Evolutionary conservation across 2,329 filamentous ascomycete genomes (phyloP), one percentile per base, ranked within the genome.

Genomic region (Epichloe hybrida): DNA sequence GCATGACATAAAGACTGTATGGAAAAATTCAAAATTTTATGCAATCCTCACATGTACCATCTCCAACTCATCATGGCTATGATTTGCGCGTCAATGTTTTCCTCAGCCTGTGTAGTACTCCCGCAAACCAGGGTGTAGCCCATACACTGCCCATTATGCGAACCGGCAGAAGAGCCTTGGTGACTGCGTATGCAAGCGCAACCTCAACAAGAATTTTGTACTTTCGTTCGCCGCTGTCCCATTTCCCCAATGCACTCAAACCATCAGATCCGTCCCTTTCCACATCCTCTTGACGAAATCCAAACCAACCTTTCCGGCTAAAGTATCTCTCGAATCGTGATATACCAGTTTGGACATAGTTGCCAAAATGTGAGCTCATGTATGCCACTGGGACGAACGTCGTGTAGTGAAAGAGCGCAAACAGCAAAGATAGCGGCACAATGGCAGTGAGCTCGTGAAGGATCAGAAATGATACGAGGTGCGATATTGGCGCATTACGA

Each of bases 401-500:
- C 1, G 80, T 81, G 63, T 88, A 89, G 69, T 97, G 87, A 66
- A 98, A 95, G 1, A 80, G 64, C 1, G 76, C 82, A 21, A 86
- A 81, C 1, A 97, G 75, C 0, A 79, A 83, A 39, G 94, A 65
- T 0, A 97, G 69, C 0, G 91, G 91, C 1, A 91, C 66, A 11
- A 96, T 70, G 9, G 93, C 91, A 0, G 93, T 97, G 43, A 96
- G 64, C 67, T 98, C 93, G 71, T 98, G 93, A 0, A 98, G 76
- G 39, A 96, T 72, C 11, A 97, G 72, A 65, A 98, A 98, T 0
- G 91, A 83, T 1, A 84, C 80, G 41, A 95, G 74, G 68, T 96
- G 88, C 1, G 87, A 87, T 43, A 89, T 67, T 0, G 93, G 93
- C 1, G 89, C 89, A 50, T 77, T 74, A 52, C 83, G 79, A 3